Evolutionary conservation across 2,329 filamentous ascomycete species (phyloP), one percentile per base, ranked within the genome.

Genomic region (Stachybotrys chlorohalonatus): DNA sequence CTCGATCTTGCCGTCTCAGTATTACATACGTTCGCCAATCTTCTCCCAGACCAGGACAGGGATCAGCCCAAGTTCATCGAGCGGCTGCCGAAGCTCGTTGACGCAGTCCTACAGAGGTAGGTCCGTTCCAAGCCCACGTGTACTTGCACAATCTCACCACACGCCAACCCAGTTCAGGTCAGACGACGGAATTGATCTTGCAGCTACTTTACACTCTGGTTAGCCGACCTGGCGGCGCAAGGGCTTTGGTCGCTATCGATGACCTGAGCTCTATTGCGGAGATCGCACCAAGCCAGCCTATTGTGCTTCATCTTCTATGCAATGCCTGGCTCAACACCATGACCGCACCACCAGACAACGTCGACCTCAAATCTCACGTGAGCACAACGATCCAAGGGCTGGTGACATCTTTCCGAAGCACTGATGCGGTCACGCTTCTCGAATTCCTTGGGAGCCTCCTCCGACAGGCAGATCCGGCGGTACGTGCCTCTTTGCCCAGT

Each of bases 1-100:
- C 71, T 86, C 9, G 79, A 83, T 60, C 70, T 88, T 13, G 82
- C 80, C 4, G 80, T 86, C 4, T 79, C 80, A 32, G 78, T 89
- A 11, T 64, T 87, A 6, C 80, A 86, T 63, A 82, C 79, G 0
- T 88, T 89, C 63, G 69, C 78, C 1, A 69, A 76, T 7, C 67
- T 88, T 11, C 69, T 88, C 5, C 78, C 84, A 0, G 73, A 75
- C 5, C 68, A 73, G 3, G 71, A 71, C 6, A 71, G 69, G 47
- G 68, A 70, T 16, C 69, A 79, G 16, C 59, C 68, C 13, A 79
- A 74, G 59, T 73, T 87, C 32, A 69, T 79, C 5, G 73, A 67
- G 31, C 74, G 84, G 52, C 79, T 83, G 62, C 77, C 76, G 1
- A 69, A 74, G 31, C 68, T 88, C 2, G 72, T 83, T 5, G 70